Base-by-base conservation (phyloP, 202 grass and related monocot species). In the Carex arenaria region DNA sequence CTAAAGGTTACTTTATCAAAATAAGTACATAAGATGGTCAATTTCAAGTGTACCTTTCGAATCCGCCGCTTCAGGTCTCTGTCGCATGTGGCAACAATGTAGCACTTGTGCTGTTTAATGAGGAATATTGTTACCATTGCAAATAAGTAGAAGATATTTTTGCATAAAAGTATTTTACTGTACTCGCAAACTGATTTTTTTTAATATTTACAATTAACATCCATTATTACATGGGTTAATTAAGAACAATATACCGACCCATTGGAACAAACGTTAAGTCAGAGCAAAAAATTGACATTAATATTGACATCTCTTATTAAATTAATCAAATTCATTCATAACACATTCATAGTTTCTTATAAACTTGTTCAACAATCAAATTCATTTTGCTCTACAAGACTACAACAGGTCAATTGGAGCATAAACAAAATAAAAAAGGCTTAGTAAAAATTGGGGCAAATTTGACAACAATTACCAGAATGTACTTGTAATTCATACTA, bases 1-100 rank as follows among this genome's bases (percentile, higher is more conserved):
- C 51, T 61, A 19, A 38, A 67, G 4, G 62, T 7, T 8, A 20
- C 5, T 67, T 7, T 51, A 18, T 49, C 17, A 47, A 47, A 10
- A 61, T 13, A 59, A 76, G 45, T 67, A 3, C 6, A 42, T 26
- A 5, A 73, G 38, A 12, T 52, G 12, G 8, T 68, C 20, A 85
- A 30, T 30, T 85, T 32, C 23, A 84, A 55, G 43, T 31, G 18
- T 86, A 94, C 89, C 90, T 98, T 98, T 57, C 92, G 90, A 89
- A 94, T 93, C 80, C 95, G 90, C 80, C 95, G 87, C 67, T 98
- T 94, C 63, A 93, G 82, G 85, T 98, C 92, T 91, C 90, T 90
- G 85, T 93, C 90, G 45, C 92, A 98, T 19, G 90, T 98, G 55
- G 95, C 92, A 87, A 98, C 90, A 55, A 94, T 91, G 45, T 94